Base-by-base conservation (phyloP, 768 basidiomycete genomes). In the Lentinula sp. region DNA sequence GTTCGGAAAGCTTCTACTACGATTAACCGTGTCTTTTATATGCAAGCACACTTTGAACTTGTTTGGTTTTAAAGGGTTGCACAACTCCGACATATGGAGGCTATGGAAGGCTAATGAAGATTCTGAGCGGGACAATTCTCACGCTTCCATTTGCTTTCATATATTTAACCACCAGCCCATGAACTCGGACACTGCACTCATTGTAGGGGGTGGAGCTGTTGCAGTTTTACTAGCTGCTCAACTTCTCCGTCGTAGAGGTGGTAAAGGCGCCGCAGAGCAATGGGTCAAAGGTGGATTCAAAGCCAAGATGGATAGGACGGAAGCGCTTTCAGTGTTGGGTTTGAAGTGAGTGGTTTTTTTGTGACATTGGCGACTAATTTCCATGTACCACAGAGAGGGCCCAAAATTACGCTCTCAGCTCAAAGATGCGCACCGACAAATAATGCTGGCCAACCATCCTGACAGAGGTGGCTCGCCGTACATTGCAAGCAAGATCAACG, bases 381-480 rank as follows among this genome's bases (percentile, higher is more conserved):
- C 28, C 28, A 28, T 28, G 28, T 3, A 15, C 2, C 7, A 1
- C 70, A 99, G 96, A 75, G 96, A 98, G 64, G 85, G 86, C 15
- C 82, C 91, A 7, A 79, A 78, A 61, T 76, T 96, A 16, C 82
- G 85, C n/a, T 83, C 71, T 57, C 85, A 80, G 71, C 72, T 98
- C 61, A 98, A 98, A 77, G 97, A 98, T 66, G 95, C 97, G 0
- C 97, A 99, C 75, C 86, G 96, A 59, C 85, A 90, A 39, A 91
- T 99, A 66, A 99, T 99, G 97, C 82, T 98, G 57, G 91, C 94
- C 32, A 99, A 99, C 75, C 97, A 99, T 76, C 96, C 96, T 8
- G 96, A 99, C 79, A 83, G 97, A 63, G 97, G 97, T 33, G 97
- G 97, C 35, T 92, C 95, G n/a, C 97, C 97, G 6, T 99, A 98